These are phyloP conservation scores for Nakataea oryzae DNA, from an alignment of 2,329 filamentous ascomycete genomes.

Conservation along the genomic window DNA sequence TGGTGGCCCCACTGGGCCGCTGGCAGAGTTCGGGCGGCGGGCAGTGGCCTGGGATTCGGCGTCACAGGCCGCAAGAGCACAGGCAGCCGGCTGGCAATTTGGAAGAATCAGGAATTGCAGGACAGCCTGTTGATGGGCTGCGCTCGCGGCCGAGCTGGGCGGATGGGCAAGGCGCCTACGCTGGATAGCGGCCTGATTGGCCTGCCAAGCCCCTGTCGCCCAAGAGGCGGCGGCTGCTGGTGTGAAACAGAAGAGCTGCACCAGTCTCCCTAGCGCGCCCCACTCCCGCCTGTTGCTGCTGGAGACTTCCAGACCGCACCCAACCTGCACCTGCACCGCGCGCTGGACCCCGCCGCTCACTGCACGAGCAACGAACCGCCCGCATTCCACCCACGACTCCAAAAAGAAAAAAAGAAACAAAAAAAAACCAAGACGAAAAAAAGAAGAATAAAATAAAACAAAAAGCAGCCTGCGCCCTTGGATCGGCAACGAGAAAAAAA, in stretches of 20 bases:
- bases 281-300: not conserved
- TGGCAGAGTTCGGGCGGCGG: not conserved
- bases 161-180: not conserved
- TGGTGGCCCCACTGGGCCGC: not conserved
- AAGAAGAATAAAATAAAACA: too few species aligned
- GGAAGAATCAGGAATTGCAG: constrained; percentile 7
- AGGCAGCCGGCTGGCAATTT: constrained; percentile 3
- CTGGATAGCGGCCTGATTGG: not conserved
- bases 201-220: constrained; percentile 1
- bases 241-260: constrained; percentile 9
- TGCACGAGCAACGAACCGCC: too few species aligned
- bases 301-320: not conserved
- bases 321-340: not conserved
- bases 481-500: not conserved
- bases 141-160: not conserved
- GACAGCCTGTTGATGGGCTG: constrained; percentile 1
- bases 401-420: too few species aligned
- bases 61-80: not conserved
- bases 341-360: not conserved
- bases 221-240: constrained; percentile 8
- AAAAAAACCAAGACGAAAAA: too few species aligned
- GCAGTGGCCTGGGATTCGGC: not conserved
- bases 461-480: not conserved
- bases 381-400: not conserved
- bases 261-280: not conserved